Conservation (phyloP, 2,329 filamentous ascomycete species). For the Epicoccum sorghinum region DNA sequence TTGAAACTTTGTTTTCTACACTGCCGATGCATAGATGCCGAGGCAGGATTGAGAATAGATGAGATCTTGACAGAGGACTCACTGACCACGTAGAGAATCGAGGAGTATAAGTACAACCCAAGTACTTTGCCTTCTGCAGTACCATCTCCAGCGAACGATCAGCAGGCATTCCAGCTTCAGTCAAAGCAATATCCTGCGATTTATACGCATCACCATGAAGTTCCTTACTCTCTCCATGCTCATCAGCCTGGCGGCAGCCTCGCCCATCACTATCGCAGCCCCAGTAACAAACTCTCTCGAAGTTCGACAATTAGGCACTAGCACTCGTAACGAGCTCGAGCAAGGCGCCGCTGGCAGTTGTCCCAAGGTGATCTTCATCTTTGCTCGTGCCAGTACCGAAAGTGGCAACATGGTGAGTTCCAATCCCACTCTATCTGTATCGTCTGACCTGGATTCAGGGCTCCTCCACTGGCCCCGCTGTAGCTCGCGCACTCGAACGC, state of each 20-base stretch:
- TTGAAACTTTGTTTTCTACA: too few species aligned
- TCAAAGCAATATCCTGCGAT: too few species aligned
- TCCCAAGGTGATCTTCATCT: conserved; percentile 38
- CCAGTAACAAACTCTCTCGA: conserved; percentile 7
- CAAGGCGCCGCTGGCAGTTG: conserved; percentile 24
- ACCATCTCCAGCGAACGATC: too few species aligned
- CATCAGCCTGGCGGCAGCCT: conserved; percentile 15
- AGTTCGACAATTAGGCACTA: conserved; percentile 20
- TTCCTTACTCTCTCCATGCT: conserved; percentile 23
- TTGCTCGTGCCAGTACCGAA: conserved; percentile 33
- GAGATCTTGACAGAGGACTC: too few species aligned
- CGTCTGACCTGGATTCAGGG: conserved; percentile 20
- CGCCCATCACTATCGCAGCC: conserved; percentile 18
- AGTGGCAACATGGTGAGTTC: conserved; percentile 35
- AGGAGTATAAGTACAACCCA: too few species aligned
- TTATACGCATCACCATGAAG: conserved; percentile 23
- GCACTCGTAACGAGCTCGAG: conserved; percentile 30
- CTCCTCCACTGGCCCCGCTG: conserved; percentile 22
- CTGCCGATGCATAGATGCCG: too few species aligned
- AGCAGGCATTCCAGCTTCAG: too few species aligned
- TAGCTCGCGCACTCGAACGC: conserved; percentile 29
- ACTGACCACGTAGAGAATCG: too few species aligned
- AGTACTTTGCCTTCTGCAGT: too few species aligned
- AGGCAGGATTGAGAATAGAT: too few species aligned
- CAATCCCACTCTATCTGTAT: not conserved